These are phyloP conservation scores for Nannochloropsis gaditana DNA, from an alignment of 108 stramenopile genomes.

Conservation along the genomic window DNA sequence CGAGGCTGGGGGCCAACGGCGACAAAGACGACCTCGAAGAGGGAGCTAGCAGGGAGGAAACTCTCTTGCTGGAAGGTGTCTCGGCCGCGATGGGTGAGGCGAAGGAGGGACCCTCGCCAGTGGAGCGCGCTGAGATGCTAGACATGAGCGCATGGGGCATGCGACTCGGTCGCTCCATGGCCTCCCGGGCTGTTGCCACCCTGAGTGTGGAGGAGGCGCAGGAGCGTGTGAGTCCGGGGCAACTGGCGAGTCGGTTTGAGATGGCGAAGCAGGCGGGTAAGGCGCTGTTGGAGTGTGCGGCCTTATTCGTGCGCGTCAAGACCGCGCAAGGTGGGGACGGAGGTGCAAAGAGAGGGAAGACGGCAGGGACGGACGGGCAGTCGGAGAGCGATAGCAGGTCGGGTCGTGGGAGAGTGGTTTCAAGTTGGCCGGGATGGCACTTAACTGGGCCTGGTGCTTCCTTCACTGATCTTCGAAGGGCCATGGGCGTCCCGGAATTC, in stretches of 20 bases:
- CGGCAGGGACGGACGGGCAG: neutral
- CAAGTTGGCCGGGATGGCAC: neutral
- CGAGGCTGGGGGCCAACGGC: too few relatives aligned
- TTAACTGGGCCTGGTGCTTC: neutral
- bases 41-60: too few relatives aligned
- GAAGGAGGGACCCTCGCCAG: too few relatives aligned
- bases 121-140: neutral
- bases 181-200: neutral
- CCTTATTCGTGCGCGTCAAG: neutral
- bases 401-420: neutral
- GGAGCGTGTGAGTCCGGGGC: neutral
- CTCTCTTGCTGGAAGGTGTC: too few relatives aligned
- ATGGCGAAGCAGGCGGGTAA: neutral
- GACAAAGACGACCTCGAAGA: too few relatives aligned
- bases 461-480: neutral
- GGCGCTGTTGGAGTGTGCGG: conserved; percentile 3
- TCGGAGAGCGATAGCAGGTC: neutral
- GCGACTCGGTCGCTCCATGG: neutral
- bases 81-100: too few relatives aligned
- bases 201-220: neutral
- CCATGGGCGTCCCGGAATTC: neutral
- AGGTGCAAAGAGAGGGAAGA: neutral
- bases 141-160: neutral
- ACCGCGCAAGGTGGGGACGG: neutral
- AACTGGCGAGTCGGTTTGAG: neutral